Percentiles rank a stretch among this genome's conserved stretches.
phyloP scores from a whole-genome alignment of 805 yeast species.

The Ogataea pignaliae region DNA sequence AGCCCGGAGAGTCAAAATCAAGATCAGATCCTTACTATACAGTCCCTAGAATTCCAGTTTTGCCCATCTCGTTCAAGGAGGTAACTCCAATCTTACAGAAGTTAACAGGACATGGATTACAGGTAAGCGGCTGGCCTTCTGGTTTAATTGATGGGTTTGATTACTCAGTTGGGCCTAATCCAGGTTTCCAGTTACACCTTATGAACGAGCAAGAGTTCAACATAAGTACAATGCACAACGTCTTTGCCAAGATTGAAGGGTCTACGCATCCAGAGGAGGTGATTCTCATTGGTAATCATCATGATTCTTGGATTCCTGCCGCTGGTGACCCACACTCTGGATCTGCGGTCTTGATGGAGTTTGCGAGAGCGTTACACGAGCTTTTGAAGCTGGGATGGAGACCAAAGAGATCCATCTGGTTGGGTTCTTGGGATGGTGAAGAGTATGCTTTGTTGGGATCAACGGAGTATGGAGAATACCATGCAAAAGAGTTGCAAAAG shows the following conservation, averaged over 20 bases:
- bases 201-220: slow-evolving; percentile 59
- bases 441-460: slow-evolving; percentile 72
- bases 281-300: slow-evolving; percentile 67
- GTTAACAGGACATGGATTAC: slow-evolving; percentile 54
- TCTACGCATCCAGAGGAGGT: slow-evolving; percentile 44
- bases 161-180: slow-evolving; percentile 34
- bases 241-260: slow-evolving; percentile 59
- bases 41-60: slow-evolving; percentile 64
- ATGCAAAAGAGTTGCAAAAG: slow-evolving; percentile 39
- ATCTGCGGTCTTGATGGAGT: slow-evolving; percentile 58
- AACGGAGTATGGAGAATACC: slow-evolving; percentile 71
- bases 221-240: slow-evolving; percentile 58
- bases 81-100: slow-evolving; percentile 57
- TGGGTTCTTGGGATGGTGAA: slow-evolving; percentile 82
- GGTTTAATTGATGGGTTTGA: slow-evolving; percentile 35
- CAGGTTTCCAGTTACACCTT: slow-evolving; percentile 43
- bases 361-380: slow-evolving; percentile 55
- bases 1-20: slow-evolving; percentile 48
- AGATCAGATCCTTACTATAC: slow-evolving; percentile 45
- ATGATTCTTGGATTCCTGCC: slow-evolving; percentile 78
- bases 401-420: slow-evolving; percentile 63
- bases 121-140: slow-evolving; percentile 25
- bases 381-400: slow-evolving; percentile 58
- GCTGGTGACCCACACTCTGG: slow-evolving; percentile 81
- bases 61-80: slow-evolving; percentile 64